Evolutionary conservation across 73 alveolate species (phyloP).

Genomic region (Paramecium sexaurelia): DNA sequence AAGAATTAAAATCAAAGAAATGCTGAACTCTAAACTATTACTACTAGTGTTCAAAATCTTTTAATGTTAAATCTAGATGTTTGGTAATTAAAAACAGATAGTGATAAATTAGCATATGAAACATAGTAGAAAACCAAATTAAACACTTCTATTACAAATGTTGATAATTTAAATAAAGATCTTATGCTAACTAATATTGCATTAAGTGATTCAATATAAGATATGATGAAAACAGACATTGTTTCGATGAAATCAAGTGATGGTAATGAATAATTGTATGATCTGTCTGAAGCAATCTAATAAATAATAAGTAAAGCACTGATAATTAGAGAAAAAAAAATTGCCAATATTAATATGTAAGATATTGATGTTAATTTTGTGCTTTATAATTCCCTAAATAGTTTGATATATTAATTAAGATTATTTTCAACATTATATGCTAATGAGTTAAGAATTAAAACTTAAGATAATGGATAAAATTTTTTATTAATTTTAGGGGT

Average conservation of each 20-base stretch:
- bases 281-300: neutral
- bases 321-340: neutral
- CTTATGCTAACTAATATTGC: neutral
- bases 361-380: slow-evolving; percentile 37
- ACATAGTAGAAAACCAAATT: neutral
- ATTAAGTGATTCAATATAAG: neutral
- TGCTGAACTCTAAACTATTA: neutral
- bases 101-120: neutral
- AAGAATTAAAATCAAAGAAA: neutral
- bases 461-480: neutral
- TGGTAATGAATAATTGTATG: neutral
- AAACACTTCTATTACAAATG: slow-evolving; percentile 7
- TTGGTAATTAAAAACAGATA: neutral
- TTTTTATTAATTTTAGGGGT: neutral
- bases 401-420: neutral
- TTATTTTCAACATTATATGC: neutral
- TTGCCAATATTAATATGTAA: neutral
- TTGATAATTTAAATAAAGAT: neutral
- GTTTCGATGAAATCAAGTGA: neutral
- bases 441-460: neutral
- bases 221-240: neutral
- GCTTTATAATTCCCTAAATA: neutral
- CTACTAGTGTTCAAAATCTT: neutral
- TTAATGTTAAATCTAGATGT: slow-evolving; percentile 12
- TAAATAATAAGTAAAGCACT: slow-evolving; percentile 6